These are phyloP conservation scores for Areca catechu DNA, from an alignment of 176 grass and related monocot species.

Conservation along the genomic window DNA sequence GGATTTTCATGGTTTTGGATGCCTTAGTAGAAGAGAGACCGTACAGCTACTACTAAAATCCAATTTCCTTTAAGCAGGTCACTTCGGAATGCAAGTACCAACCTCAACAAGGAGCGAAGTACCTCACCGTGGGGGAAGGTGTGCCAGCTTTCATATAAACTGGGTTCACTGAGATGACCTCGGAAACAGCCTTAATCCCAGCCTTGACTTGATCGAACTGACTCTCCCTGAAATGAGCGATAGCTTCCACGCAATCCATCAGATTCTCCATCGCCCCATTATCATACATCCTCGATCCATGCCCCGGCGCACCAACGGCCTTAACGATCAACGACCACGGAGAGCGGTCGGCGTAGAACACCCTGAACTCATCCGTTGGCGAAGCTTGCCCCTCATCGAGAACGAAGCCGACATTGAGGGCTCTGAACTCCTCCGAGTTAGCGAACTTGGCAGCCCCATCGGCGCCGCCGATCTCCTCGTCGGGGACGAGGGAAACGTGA, in stretches of 20 bases:
- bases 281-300: conserved; percentile 75
- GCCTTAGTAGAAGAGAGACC: too few species aligned
- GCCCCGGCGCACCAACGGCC: conserved; percentile 53
- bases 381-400: conserved; percentile 93
- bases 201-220: conserved; percentile 65
- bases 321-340: conserved; percentile 57
- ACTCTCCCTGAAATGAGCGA: conserved; percentile 54
- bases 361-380: conserved; percentile 58
- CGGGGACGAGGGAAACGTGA: conserved; percentile 80
- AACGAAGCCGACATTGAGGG: conserved; percentile 67
- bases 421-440: conserved; percentile 46
- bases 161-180: conserved; percentile 68
- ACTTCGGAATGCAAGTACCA: too few species aligned
- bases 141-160: conserved; percentile 81
- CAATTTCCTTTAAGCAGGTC: too few species aligned
- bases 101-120: background rate
- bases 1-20: too few species aligned
- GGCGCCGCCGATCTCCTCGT: conserved; percentile 65
- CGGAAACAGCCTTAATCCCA: conserved; percentile 34
- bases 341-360: conserved; percentile 73
- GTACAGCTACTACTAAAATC: too few species aligned
- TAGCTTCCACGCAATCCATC: conserved; percentile 52
- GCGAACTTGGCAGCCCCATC: conserved; percentile 49
- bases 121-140: conserved; percentile 64
- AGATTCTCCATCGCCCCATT: conserved; percentile 62